Evolutionary conservation across 1,284 basidiomycete species (phyloP).

Genomic region (Agaricales sp.): DNA sequence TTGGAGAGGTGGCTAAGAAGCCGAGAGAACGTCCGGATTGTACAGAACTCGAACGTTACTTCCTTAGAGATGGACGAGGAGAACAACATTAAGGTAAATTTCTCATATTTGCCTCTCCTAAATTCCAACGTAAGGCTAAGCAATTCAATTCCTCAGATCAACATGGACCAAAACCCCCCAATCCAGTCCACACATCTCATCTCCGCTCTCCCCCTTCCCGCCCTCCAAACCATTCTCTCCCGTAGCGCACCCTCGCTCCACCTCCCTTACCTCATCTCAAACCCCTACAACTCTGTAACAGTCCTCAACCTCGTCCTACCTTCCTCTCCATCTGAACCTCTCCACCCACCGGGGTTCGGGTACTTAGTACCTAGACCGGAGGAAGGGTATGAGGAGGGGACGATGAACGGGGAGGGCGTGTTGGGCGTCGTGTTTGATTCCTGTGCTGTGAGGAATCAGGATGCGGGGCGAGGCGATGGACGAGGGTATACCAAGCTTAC

Average conservation of each 20-base stretch:
- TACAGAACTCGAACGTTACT: conserved; percentile 31
- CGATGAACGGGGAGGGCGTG: conserved; percentile 37
- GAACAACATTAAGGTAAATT: conserved; percentile 30
- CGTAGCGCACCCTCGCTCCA: conserved; percentile 17
- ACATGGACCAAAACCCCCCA: too few species aligned
- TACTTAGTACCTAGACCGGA: conserved; percentile 82
- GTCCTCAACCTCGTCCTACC: conserved; percentile 72
- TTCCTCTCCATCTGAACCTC: conserved; percentile 28
- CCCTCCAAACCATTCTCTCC: conserved; percentile 38
- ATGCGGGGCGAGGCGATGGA: conserved; percentile 23
- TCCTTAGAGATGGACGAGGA: conserved; percentile 21
- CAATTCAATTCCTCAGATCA: background rate
- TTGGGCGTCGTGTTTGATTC: conserved; percentile 84
- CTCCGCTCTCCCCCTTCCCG: conserved; percentile 64
- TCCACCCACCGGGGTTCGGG: conserved; percentile 85
- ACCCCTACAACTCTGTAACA: conserved; percentile 56
- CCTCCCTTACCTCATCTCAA: conserved; percentile 37
- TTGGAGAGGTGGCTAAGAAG: conserved; percentile 39
- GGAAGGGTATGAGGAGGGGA: conserved; percentile 30
- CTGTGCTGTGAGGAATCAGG: conserved; percentile 61
- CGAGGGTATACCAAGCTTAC: conserved; percentile 62
- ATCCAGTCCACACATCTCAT: conserved; percentile 58
- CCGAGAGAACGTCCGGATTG: conserved; percentile 49
- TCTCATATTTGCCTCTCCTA: background rate
- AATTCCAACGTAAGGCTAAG: background rate